These are phyloP conservation scores for Thoreauomyces humboldtii DNA, from an alignment of 192 early-diverging fungal species.

Conservation along the genomic window DNA sequence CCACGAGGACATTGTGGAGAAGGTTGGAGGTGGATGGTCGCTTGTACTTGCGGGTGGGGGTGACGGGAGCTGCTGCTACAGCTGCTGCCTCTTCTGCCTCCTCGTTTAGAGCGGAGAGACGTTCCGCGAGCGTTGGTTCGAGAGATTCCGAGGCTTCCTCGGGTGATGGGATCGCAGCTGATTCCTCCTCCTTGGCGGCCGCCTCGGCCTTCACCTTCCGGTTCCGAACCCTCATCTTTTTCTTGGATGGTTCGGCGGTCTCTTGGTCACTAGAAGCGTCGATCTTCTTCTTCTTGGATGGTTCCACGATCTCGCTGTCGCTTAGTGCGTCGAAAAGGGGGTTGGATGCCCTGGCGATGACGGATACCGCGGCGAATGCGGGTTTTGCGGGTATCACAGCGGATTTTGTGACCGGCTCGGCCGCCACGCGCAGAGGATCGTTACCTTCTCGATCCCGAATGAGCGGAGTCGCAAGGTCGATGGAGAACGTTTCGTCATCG, in stretches of 20 bases:
- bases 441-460: no score
- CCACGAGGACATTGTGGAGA: constrained; percentile 41
- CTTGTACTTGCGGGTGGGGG: constrained; percentile 6
- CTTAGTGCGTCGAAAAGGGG: no score
- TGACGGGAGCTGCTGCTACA: neutral
- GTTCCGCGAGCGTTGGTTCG: constrained; percentile 47
- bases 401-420: constrained; percentile 7
- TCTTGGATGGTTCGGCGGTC: no score
- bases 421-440: no score
- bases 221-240: no score
- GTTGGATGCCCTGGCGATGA: no score
- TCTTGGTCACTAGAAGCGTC: constrained; percentile 1
- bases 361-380: no score
- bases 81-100: neutral
- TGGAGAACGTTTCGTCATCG: constrained; percentile 9
- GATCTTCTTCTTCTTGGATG: constrained; percentile 19
- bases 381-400: neutral
- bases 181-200: no score
- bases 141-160: constrained; percentile 1
- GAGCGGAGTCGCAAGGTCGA: no score
- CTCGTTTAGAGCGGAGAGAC: constrained; percentile 28
- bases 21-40: constrained; percentile 35
- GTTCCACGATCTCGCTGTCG: constrained; percentile 11
- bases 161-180: no score
- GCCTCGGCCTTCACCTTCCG: no score